These are phyloP conservation scores for Phalaenopsis aphrodite DNA, from an alignment of 106 monocot species.

Conservation along the genomic window DNA sequence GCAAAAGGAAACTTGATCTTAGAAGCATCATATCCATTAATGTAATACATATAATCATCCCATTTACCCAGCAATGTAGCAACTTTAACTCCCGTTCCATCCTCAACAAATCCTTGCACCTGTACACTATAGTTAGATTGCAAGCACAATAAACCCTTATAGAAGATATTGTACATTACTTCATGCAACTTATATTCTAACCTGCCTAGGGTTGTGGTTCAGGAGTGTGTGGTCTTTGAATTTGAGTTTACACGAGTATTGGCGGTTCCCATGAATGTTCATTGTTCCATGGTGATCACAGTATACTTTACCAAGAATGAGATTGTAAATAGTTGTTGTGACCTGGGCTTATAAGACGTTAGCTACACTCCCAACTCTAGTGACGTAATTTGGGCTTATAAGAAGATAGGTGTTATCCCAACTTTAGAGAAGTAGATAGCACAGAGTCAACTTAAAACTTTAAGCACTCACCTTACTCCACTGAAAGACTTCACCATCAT, in stretches of 20 bases:
- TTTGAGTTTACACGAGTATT: constrained; percentile 73
- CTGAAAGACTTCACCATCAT: constrained; percentile 83
- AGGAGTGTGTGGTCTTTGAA: constrained; percentile 85
- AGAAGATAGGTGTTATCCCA: background rate
- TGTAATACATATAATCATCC: constrained; percentile 62
- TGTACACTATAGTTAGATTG: constrained; percentile 9
- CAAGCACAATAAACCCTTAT: background rate
- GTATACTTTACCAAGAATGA: constrained; percentile 75
- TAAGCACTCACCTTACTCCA: constrained; percentile 63
- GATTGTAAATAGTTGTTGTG: constrained; percentile 80
- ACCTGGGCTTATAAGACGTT: constrained; percentile 33
- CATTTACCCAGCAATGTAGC: constrained; percentile 64
- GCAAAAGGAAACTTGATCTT: constrained; percentile 19
- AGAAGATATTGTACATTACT: background rate
- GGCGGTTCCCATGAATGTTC: constrained; percentile 54
- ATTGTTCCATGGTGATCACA: constrained; percentile 87
- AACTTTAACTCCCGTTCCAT: constrained; percentile 41
- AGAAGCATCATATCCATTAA: constrained; percentile 22
- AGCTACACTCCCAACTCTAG: background rate
- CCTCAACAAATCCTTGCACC: constrained; percentile 76
- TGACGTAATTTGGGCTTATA: no score
- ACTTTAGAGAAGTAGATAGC: background rate
- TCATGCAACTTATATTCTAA: constrained; percentile 8
- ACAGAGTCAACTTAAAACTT: background rate
- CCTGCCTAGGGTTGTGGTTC: constrained; percentile 78